Evolutionary conservation across 1,284 basidiomycete genomes (phyloP).

Genomic region (Singerocomus rubriflavus): DNA sequence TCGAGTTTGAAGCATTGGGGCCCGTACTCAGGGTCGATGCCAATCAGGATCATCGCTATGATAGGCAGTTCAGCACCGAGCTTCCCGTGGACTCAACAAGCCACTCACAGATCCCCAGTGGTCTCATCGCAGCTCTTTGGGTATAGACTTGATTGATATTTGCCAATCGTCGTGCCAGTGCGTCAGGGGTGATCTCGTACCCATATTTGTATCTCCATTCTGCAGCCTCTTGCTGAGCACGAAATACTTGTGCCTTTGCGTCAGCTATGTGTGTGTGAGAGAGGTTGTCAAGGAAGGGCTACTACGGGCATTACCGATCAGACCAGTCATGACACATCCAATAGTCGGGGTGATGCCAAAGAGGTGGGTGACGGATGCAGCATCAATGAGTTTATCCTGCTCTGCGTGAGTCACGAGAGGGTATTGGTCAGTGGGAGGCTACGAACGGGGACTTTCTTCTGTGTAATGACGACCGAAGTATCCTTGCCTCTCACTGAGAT

Average conservation of each 20-base stretch:
- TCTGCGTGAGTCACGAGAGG: slow-evolving; percentile 9
- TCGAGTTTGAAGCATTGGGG: slow-evolving; percentile 98
- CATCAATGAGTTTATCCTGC: slow-evolving; percentile 97
- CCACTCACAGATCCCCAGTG: slow-evolving; percentile 86
- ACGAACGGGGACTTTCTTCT: slow-evolving; percentile 93
- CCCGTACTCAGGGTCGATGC: slow-evolving; percentile 84
- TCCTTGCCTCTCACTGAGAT: slow-evolving; percentile 93
- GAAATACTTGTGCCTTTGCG: slow-evolving; percentile 85
- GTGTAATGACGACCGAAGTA: slow-evolving; percentile 92
- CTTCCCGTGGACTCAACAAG: neutral
- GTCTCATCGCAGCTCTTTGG: slow-evolving; percentile 96
- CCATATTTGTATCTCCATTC: slow-evolving; percentile 97
- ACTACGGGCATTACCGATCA: slow-evolving; percentile 64
- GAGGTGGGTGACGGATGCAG: slow-evolving; percentile 92
- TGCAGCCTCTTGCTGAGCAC: slow-evolving; percentile 90
- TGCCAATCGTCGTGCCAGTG: slow-evolving; percentile 89
- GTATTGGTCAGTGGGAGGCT: neutral
- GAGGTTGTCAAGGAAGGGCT: slow-evolving; percentile 1
- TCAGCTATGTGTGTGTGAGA: slow-evolving; percentile 61
- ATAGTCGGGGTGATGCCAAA: slow-evolving; percentile 97
- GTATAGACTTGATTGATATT: slow-evolving; percentile 99
- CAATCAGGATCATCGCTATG: slow-evolving; percentile 94
- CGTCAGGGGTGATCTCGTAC: slow-evolving; percentile 96
- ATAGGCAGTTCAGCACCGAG: slow-evolving; percentile 6
- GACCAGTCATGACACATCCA: slow-evolving; percentile 96